A percentile compares a stretch with the other conserved stretches of the same genome.
phyloP scores from a whole-genome alignment of 306 rosid species.

The Cicer arietinum region DNA sequence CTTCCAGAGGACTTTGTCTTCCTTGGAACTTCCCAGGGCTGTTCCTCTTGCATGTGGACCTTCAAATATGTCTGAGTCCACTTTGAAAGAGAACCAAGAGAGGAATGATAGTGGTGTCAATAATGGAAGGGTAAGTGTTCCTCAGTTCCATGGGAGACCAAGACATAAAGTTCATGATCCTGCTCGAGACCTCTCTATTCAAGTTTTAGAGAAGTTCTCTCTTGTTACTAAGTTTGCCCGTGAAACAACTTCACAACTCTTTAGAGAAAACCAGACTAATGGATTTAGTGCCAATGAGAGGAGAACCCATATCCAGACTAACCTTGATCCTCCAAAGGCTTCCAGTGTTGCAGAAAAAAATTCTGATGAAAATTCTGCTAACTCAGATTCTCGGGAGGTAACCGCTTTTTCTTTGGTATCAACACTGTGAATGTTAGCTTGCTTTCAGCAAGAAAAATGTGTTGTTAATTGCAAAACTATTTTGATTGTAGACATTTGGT shows the following conservation, averaged over 20 bases:
- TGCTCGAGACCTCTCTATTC: constrained; percentile 90
- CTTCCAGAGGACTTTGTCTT: constrained; percentile 86
- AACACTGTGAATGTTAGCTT: constrained; percentile 25
- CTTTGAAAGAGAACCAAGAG: constrained; percentile 58
- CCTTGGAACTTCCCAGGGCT: constrained; percentile 91
- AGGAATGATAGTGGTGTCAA: constrained; percentile 52
- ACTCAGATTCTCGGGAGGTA: constrained; percentile 82
- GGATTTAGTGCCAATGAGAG: constrained; percentile 66
- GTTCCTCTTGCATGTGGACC: constrained; percentile 69
- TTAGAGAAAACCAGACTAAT: constrained; percentile 75
- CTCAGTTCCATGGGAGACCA: constrained; percentile 68
- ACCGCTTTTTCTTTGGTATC: constrained; percentile 26
- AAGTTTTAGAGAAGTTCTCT: constrained; percentile 94
- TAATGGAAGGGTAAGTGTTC: constrained; percentile 51
- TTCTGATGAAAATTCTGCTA: constrained; percentile 55
- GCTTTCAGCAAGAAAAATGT: neutral
- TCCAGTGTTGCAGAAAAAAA: constrained; percentile 51
- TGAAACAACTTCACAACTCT: constrained; percentile 96
- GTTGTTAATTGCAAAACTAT: constrained; percentile 12
- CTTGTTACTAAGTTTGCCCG: constrained; percentile 98
- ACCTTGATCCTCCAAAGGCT: constrained; percentile 54
- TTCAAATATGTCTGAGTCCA: constrained; percentile 58
- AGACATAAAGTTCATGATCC: constrained; percentile 79
- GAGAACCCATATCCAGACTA: constrained; percentile 54
- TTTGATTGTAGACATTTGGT: constrained; percentile 27